A percentile compares a stretch with the other conserved stretches of the same genome.
Evolutionary conservation across 2,329 filamentous ascomycete species (phyloP).

Genomic region (Paracoccidioides brasiliensis): DNA sequence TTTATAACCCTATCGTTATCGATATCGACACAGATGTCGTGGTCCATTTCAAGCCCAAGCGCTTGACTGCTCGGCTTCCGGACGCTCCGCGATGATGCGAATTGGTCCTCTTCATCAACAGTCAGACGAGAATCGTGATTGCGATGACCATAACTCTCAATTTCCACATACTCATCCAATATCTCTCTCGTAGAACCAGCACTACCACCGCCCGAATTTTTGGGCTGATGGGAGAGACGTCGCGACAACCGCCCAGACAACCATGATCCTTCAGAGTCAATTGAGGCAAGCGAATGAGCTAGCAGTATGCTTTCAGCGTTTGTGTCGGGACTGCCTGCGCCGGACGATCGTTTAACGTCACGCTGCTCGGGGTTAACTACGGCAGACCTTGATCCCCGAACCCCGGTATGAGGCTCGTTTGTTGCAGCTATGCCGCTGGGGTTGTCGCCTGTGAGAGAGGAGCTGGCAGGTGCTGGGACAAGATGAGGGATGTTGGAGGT

Average conservation of each 20-base stretch:
- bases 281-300: conserved; percentile 79
- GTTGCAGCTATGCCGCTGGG: background rate
- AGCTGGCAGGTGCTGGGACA: background rate
- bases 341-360: conserved; percentile 24
- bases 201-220: conserved; percentile 31
- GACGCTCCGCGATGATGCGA: conserved; percentile 1
- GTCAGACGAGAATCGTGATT: background rate
- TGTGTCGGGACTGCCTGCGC: conserved; percentile 38
- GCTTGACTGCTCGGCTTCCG: conserved; percentile 8
- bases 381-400: conserved; percentile 1
- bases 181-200: conserved; percentile 30
- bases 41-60: too few species aligned
- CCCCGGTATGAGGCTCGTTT: conserved; percentile 4
- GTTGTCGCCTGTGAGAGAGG: background rate
- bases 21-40: too few species aligned
- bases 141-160: conserved; percentile 39
- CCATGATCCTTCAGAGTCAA: conserved; percentile 95
- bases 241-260: conserved; percentile 60
- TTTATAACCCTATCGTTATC: too few species aligned
- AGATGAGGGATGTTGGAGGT: conserved; percentile 51
- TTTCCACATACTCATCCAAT: conserved; percentile 38
- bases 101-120: conserved; percentile 25
- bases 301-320: conserved; percentile 36
- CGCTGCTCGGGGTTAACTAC: conserved; percentile 18
- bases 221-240: conserved; percentile 32